These are phyloP conservation scores for Pythium phragmiticola DNA, from an alignment of 352 stramenopile species.

Conservation along the genomic window DNA sequence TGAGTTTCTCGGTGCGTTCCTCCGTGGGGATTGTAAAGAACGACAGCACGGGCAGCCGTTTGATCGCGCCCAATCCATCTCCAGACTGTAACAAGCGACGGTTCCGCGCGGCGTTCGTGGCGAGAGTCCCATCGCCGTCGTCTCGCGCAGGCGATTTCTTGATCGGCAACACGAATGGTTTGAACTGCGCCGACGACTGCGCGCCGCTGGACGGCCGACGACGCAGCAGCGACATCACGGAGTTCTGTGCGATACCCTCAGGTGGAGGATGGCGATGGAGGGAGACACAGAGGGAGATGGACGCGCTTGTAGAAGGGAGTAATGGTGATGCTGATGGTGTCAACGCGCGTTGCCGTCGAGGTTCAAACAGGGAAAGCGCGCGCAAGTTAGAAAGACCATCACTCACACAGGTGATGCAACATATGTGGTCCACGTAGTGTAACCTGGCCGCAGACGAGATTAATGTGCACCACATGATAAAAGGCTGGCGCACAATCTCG, in stretches of 20 bases:
- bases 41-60: constrained; percentile 79
- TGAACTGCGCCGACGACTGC: constrained; percentile 44
- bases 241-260: background rate
- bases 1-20: constrained; percentile 51
- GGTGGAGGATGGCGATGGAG: background rate
- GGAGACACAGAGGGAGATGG: background rate
- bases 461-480: constrained; percentile 19
- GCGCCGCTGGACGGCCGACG: constrained; percentile 24
- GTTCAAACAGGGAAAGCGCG: constrained; percentile 29
- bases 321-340: background rate
- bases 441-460: background rate
- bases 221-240: constrained; percentile 48
- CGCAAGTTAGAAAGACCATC: constrained; percentile 21
- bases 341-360: background rate
- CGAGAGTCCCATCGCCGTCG: constrained; percentile 32
- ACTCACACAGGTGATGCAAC: constrained; percentile 6
- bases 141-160: constrained; percentile 31
- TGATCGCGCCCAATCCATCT: constrained; percentile 44
- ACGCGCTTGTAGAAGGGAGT: background rate
- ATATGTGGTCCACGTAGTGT: background rate
- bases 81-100: constrained; percentile 52
- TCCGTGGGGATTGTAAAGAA: constrained; percentile 72
- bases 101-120: constrained; percentile 34
- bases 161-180: constrained; percentile 73
- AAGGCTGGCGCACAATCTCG: background rate